Evolutionary conservation across 352 stramenopile genomes (phyloP), one percentile per base, ranked within the genome.

Genomic region (Globisporangium ultimum): DNA sequence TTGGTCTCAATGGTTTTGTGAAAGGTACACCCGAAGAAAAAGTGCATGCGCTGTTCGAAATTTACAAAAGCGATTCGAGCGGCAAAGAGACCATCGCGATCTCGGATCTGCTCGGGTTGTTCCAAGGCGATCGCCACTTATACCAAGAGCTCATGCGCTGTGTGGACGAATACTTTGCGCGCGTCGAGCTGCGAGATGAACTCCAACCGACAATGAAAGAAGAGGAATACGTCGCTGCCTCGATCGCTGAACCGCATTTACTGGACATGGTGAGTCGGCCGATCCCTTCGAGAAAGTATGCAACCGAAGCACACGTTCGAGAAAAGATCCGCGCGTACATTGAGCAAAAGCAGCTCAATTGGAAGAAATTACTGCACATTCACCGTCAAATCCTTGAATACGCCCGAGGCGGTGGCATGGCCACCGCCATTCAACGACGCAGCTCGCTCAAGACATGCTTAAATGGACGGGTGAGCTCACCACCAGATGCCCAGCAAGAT

Each of bases 131-230:
- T 41, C 67, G 67, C 4, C 70, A 79, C 45, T 58, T 74, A 17
- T 78, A 73, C 50, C 67, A 73, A 18, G 71, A 83, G 61, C 68
- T 78, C 32, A 73, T 78, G 63, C 65, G 67, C 4, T 78, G 67
- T 51, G 66, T 83, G 1, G 73, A 83, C 45, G 68, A 83, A 40
- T 80, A 80, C 48, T 83, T 83, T 60, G 63, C 64, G 20, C 67
- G 65, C 48, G 68, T 77, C 17, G 69, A 78, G 56, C 58, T 74
- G 24, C 63, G 61, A 4, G 67, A 74, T 38, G 70, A 75, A 22
- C 48, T 56, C 20, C 56, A 63, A 40, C 66, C 41, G 15, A 65
- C 56, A 5, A 80, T 83, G 46, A 71, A 51, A 14, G 62, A 68
- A n/a, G 68, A 80, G 36, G 68, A 83, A 55, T 83, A 80, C 38